These are phyloP conservation scores for Boletellus sp. DNA, from an alignment of 1,284 basidiomycete species.

Conservation along the genomic window DNA sequence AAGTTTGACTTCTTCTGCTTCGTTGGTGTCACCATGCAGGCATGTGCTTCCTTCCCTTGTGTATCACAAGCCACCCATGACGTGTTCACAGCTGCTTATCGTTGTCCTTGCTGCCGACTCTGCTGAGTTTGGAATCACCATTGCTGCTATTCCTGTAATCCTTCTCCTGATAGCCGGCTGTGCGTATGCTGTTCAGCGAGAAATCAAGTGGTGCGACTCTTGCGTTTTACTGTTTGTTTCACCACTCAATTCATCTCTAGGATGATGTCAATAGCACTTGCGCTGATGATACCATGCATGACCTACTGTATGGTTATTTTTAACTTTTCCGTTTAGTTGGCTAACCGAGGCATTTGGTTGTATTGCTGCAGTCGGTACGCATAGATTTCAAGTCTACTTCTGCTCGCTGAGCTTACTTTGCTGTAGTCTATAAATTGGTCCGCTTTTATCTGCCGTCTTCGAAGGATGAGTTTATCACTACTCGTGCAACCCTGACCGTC, in stretches of 20 bases:
- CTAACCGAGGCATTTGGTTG: constrained; percentile 7
- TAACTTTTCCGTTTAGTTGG: constrained; percentile 10
- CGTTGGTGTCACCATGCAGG: constrained; percentile 83
- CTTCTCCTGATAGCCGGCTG: constrained; percentile 63
- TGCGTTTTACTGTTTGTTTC: not conserved
- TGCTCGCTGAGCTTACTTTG: constrained; percentile 5
- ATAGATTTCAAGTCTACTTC: not conserved
- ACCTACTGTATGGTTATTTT: constrained; percentile 57
- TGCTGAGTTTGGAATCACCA: constrained; percentile 75
- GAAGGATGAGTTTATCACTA: constrained; percentile 54
- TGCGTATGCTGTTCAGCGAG: constrained; percentile 67
- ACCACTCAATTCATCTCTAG: constrained; percentile 22
- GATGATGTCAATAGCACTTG: constrained; percentile 65
- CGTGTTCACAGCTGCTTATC: constrained; percentile 56
- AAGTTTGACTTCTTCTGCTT: constrained; percentile 89
- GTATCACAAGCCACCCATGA: not conserved
- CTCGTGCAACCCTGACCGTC: constrained; percentile 68
- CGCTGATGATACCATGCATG: constrained; percentile 71
- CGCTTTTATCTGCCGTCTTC: constrained; percentile 69
- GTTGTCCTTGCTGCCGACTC: constrained; percentile 60
- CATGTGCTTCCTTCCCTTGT: constrained; percentile 23
- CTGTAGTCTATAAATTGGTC: constrained; percentile 72
- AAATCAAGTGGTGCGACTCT: constrained; percentile 67
- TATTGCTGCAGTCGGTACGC: constrained; percentile 38
- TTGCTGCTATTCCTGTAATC: constrained; percentile 80